A percentile compares a stretch with the other conserved stretches of the same genome.
phyloP scores from a whole-genome alignment of 345 rosid species.

The Eucalyptus grandis region DNA sequence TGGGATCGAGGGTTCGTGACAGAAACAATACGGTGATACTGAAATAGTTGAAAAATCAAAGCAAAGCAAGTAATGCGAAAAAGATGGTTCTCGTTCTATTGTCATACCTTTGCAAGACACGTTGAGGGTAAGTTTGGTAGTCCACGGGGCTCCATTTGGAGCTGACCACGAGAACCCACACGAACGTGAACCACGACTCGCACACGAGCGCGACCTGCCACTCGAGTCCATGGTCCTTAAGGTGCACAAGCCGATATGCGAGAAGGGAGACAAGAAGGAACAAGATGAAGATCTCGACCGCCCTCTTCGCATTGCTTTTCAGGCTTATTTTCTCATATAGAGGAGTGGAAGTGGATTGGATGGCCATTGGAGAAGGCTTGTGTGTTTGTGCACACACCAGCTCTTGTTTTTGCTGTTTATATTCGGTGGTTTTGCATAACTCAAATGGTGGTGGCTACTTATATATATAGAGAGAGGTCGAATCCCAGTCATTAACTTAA shows the following conservation, averaged over 20 bases:
- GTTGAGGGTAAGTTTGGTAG: slow-evolving; percentile 29
- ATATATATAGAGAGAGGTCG: neutral
- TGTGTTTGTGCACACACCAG: neutral
- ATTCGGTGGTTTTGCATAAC: neutral
- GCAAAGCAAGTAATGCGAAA: neutral
- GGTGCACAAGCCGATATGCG: slow-evolving; percentile 14
- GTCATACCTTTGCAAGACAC: slow-evolving; percentile 22
- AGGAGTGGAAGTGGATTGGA: neutral
- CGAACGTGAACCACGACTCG: slow-evolving; percentile 47
- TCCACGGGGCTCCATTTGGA: slow-evolving; percentile 51
- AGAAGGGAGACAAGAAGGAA: slow-evolving; percentile 23
- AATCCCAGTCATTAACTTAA: neutral
- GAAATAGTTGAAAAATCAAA: neutral
- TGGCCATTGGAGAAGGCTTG: neutral
- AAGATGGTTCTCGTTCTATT: neutral
- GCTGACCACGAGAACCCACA: slow-evolving; percentile 31
- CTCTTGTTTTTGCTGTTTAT: neutral
- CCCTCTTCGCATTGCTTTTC: slow-evolving; percentile 16
- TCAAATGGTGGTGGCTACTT: neutral
- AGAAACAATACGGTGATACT: neutral
- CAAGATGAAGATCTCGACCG: slow-evolving; percentile 8
- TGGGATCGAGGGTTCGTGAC: neutral
- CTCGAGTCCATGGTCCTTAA: slow-evolving; percentile 13
- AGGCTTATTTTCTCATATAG: slow-evolving; percentile 7
- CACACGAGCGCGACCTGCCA: slow-evolving; percentile 64